Conservation (phyloP, 2,329 filamentous ascomycete species). For the Fusarium sp. region DNA sequence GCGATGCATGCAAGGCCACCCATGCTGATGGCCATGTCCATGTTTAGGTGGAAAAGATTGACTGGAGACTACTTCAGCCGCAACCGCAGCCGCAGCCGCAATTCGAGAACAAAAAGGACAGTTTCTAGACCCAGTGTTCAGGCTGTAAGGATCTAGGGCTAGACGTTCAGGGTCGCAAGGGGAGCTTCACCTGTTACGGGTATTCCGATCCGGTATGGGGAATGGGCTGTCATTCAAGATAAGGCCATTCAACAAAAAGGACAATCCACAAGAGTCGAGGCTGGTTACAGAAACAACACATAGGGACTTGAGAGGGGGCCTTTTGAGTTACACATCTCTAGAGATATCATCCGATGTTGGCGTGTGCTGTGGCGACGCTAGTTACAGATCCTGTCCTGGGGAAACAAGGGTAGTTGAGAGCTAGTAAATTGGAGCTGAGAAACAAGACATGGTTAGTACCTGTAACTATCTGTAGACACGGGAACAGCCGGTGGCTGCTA, state of each 20-base stretch:
- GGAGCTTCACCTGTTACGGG: constrained; percentile 15
- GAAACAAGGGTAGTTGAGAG: constrained; percentile 13
- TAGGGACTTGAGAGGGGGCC: constrained; percentile 20
- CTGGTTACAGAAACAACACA: constrained; percentile 4
- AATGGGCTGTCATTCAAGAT: constrained; percentile 17
- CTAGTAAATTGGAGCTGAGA: constrained; percentile 10
- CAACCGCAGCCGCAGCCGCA: constrained; percentile 16
- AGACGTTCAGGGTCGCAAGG: constrained; percentile 21
- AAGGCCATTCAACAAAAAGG: not conserved
- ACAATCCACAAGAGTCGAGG: not conserved
- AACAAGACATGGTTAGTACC: constrained; percentile 1
- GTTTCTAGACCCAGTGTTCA: not conserved
- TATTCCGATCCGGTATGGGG: constrained; percentile 26
- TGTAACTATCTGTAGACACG: constrained; percentile 4
- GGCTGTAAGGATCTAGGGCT: not conserved
- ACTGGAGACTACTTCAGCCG: not conserved
- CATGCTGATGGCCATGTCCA: not conserved
- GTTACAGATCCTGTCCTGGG: constrained; percentile 32
- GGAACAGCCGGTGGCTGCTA: not conserved
- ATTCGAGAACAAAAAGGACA: constrained; percentile 8
- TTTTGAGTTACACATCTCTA: constrained; percentile 39
- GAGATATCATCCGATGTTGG: constrained; percentile 45
- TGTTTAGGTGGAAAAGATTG: not conserved
- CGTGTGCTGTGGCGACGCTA: constrained; percentile 35
- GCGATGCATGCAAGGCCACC: constrained; percentile 2